phyloP scores from a whole-genome alignment of 1,284 basidiomycete genomes.

The Phaffia rhodozyma region DNA sequence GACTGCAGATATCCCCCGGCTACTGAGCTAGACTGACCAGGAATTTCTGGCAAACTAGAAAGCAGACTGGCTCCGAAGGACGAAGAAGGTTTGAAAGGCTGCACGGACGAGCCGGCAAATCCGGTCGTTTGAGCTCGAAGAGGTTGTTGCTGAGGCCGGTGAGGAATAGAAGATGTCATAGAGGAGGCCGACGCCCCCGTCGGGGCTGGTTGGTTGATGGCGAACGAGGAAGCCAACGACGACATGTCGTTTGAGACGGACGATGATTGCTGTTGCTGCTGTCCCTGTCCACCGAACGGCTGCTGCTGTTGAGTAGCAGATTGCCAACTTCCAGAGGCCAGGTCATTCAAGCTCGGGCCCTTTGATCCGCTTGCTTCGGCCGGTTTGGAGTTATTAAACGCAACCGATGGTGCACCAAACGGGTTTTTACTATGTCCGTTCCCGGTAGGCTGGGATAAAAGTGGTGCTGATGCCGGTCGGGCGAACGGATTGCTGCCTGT shows the following conservation, averaged over 20 bases:
- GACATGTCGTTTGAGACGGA: constrained; percentile 7
- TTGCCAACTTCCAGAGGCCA: constrained; percentile 46
- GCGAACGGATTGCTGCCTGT: constrained; percentile 73
- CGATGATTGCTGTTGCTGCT: constrained; percentile 20
- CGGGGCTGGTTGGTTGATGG: constrained; percentile 26
- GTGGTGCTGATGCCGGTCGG: constrained; percentile 48
- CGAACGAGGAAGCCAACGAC: constrained; percentile 15
- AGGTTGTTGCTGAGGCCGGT: background rate
- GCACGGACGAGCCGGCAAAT: constrained; percentile 52
- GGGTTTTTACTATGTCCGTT: constrained; percentile 20
- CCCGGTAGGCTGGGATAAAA: constrained; percentile 17
- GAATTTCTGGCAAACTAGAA: constrained; percentile 54
- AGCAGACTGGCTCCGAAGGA: constrained; percentile 73
- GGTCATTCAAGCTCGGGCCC: constrained; percentile 65
- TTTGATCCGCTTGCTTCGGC: constrained; percentile 32
- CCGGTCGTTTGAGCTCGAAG: constrained; percentile 70
- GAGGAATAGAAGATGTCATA: background rate
- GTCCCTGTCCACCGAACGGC: constrained; percentile 1
- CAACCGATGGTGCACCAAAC: constrained; percentile 17
- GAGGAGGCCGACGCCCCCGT: background rate
- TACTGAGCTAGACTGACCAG: constrained; percentile 3
- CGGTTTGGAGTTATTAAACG: constrained; percentile 9
- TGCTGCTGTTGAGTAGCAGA: constrained; percentile 25
- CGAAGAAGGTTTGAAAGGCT: constrained; percentile 81
- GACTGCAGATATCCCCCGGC: background rate